Base-by-base conservation (phyloP, 495 filamentous ascomycete species). In the Hyaloscypha hepaticicola region DNA sequence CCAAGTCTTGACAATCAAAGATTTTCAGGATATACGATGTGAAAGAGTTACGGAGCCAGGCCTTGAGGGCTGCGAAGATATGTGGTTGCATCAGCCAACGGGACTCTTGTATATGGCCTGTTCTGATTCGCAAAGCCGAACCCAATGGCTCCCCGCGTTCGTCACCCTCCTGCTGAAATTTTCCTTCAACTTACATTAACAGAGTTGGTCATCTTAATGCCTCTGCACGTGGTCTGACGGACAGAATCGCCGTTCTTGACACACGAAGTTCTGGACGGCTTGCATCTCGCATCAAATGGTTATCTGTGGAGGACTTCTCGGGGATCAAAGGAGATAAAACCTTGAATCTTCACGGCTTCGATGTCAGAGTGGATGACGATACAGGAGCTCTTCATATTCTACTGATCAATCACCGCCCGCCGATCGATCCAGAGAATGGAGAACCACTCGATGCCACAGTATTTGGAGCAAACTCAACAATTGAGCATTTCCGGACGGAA, bases 381-480 rank as follows among this genome's bases (percentile, higher is more conserved):
- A 52, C 55, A 16, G 60, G 67, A 9, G 61, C 49, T 16, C 63
- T 75, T 25, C 69, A 69, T 0, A 76, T 79, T 56, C 75, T 76
- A 68, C 50, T 79, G 27, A 70, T 79, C 60, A 79, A 80, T 53
- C 73, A 78, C 58, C 69, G 75, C 1, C 77, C 77, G 2, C 72
- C 78, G 0, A 69, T 79, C 56, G 72, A 75, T 49, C 66, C 67
- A 24, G 41, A 53, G 1, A 76, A 73, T 16, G 76, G 75, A 14
- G 66, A 74, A 24, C 25, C 68, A 0, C 63, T 78, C 2, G 72
- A 78, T 61, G 63, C 72, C 8, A 61, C 31, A 11, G 33, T 16
- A 14, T 52, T 73, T 5, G 77, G 77, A 24, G 74, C 72, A 27
- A 79, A 79, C 58, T 76, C 77, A 14, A 79, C 77, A 1, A 67